Evolutionary conservation across 768 basidiomycete species (phyloP), one percentile per base, ranked within the genome.

Genomic region (Neoboletus brunneissimus): DNA sequence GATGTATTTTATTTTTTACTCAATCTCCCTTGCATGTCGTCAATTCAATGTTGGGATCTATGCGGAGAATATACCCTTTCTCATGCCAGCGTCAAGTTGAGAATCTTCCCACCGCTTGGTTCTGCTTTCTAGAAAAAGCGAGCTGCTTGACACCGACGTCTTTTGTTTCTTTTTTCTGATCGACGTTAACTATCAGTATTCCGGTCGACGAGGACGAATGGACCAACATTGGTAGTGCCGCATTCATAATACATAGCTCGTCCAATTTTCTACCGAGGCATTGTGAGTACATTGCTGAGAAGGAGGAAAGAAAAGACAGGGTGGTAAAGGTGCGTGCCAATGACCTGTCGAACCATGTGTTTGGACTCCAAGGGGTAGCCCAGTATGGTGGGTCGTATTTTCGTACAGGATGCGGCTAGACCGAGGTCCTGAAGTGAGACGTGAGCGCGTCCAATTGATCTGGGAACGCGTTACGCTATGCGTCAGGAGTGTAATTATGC

Each of bases 91-190:
- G 56, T 42, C 29, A 45, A 48, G 37, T 29, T 9, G 40, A 27
- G 49, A 56, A 54, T 12, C 11, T 54, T 64, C 48, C 37, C 58
- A 64, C 41, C 53, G 51, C 48, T 59, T 37, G 44, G 8, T 45
- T 38, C 25, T 16, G 27, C 16, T 16, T 10, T 46, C 27, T 23
- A 46, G 47, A 46, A 34, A 48, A 48, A 38, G 31, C 7, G 23
- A 9, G 16, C n/a, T 10, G 7, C 38, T 45, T 23, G 23, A 37
- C 8, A 22, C 7, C 20, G 22, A 12, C 1, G 6, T 35, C 31
- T 48, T 38, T 34, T 38, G 8, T 13, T 5, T 25, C n/a, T 9
- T 22, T 31, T 20, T n/a, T 5, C 27, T 5, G 25, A 35, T 46
- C 31, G 29, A 20, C 16, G 40, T 20, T 22, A 35, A 27, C 9